These are phyloP conservation scores for Colletotrichum sp. DNA, from an alignment of 2,329 filamentous ascomycete species.

Conservation along the genomic window DNA sequence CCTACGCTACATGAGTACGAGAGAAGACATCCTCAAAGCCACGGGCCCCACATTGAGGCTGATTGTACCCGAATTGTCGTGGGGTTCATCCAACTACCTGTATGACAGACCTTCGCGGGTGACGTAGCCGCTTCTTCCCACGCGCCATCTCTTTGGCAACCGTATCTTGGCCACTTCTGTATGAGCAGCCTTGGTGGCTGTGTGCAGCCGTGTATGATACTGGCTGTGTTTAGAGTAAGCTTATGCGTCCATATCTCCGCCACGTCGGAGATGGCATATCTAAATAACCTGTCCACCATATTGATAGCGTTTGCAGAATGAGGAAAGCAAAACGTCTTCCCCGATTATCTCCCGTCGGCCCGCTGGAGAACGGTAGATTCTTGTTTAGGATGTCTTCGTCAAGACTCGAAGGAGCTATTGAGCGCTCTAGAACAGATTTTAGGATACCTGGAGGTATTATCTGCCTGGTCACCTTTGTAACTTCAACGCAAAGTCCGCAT, in stretches of 20 bases:
- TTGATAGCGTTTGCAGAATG: neutral
- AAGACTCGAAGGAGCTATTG: neutral
- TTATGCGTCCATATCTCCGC: neutral
- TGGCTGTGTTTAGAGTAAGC: neutral
- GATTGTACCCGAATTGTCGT: neutral
- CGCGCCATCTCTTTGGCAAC: neutral
- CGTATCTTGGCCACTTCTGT: neutral
- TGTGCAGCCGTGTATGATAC: neutral
- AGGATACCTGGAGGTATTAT: neutral
- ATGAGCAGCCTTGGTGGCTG: neutral
- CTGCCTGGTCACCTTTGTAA: neutral
- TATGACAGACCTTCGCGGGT: neutral
- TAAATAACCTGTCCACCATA: neutral
- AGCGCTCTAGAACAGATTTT: neutral
- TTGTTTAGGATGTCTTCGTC: neutral
- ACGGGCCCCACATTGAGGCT: neutral
- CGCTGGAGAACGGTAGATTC: neutral
- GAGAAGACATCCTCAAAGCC: neutral
- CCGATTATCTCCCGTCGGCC: neutral
- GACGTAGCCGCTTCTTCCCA: neutral
- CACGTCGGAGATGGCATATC: neutral
- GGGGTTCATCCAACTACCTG: neutral
- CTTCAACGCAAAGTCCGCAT: neutral
- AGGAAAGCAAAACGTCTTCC: neutral
- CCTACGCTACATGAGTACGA: neutral